A percentile compares a stretch with the other conserved stretches of the same genome.
These are phyloP conservation scores for Avicennia marina DNA, from an alignment of 257 asterid species.

Conservation along the genomic window DNA sequence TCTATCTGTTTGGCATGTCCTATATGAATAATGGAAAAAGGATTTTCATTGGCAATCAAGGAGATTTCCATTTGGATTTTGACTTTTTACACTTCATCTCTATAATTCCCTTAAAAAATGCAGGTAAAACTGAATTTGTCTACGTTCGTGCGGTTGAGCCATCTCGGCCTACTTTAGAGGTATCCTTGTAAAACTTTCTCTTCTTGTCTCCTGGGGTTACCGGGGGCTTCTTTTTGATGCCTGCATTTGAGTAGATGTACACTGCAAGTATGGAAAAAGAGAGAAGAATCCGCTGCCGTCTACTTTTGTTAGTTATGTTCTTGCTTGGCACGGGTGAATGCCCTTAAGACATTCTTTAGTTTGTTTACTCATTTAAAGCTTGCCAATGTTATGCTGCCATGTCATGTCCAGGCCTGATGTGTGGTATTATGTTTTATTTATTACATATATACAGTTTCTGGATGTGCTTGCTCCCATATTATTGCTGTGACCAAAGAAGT, in stretches of 20 bases:
- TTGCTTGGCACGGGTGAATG: slow-evolving; percentile 5
- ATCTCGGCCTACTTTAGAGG: slow-evolving; percentile 80
- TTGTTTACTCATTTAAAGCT: slow-evolving; percentile 1
- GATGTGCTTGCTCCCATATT: too few relatives aligned
- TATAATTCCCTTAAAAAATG: slow-evolving; percentile 6
- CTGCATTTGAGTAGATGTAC: slow-evolving; percentile 5
- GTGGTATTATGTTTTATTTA: too few relatives aligned
- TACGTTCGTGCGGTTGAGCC: slow-evolving; percentile 66
- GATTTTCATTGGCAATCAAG: neutral
- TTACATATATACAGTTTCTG: too few relatives aligned
- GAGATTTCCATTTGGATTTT: slow-evolving; percentile 9
- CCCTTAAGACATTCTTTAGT: slow-evolving; percentile 1
- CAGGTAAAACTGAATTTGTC: slow-evolving; percentile 88
- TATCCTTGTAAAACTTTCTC: slow-evolving; percentile 24
- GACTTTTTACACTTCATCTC: neutral
- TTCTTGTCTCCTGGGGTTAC: slow-evolving; percentile 3
- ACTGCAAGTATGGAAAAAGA: neutral
- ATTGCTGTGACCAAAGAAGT: too few relatives aligned
- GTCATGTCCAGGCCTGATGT: too few relatives aligned
- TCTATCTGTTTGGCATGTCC: neutral
- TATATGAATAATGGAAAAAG: neutral
- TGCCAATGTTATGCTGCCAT: neutral
- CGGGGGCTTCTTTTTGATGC: slow-evolving; percentile 7
- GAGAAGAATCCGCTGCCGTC: neutral
- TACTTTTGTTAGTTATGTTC: slow-evolving; percentile 8